A percentile compares a stretch with the other conserved stretches of the same genome.
Evolutionary conservation across 805 yeast species (phyloP).

Genomic region (Myxozyma vanderwaltii): DNA sequence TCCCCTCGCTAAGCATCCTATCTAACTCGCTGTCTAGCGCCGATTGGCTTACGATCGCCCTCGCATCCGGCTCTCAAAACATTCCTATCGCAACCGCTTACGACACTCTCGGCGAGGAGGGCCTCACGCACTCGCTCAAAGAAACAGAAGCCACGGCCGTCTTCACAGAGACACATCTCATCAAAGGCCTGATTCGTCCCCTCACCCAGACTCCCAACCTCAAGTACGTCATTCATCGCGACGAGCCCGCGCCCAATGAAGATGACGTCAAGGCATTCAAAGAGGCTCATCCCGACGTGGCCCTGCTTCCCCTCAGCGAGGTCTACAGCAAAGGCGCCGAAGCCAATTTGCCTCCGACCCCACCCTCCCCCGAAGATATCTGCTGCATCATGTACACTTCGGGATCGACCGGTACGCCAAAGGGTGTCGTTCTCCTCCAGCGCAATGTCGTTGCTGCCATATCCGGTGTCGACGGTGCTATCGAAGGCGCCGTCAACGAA

Average conservation of each 20-base stretch:
- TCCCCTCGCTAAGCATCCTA: not conserved
- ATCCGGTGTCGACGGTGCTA: slow-evolving; percentile 68
- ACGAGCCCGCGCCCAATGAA: slow-evolving; percentile 56
- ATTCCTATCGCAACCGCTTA: slow-evolving; percentile 94
- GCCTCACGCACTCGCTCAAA: slow-evolving; percentile 75
- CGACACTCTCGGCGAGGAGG: slow-evolving; percentile 85
- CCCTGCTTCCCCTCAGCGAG: slow-evolving; percentile 66
- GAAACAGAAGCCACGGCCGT: slow-evolving; percentile 80
- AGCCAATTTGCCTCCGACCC: slow-evolving; percentile 47
- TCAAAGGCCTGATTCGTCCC: slow-evolving; percentile 69
- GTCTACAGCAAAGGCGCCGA: slow-evolving; percentile 58
- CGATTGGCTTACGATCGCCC: slow-evolving; percentile 29
- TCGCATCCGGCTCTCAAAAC: slow-evolving; percentile 66
- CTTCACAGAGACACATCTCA: slow-evolving; percentile 78
- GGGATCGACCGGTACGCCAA: slow-evolving; percentile 83
- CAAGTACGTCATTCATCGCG: slow-evolving; percentile 66
- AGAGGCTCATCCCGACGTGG: slow-evolving; percentile 74
- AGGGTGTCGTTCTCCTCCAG: slow-evolving; percentile 75
- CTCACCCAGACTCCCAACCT: slow-evolving; percentile 62
- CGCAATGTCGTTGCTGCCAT: slow-evolving; percentile 77
- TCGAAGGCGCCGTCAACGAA: slow-evolving; percentile 57
- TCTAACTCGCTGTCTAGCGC: slow-evolving; percentile 17
- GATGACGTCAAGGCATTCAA: slow-evolving; percentile 53
- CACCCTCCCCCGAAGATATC: slow-evolving; percentile 60
- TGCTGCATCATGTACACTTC: slow-evolving; percentile 86